Conservation (phyloP, 805 yeast species). For the Ogataea minuta region DNA sequence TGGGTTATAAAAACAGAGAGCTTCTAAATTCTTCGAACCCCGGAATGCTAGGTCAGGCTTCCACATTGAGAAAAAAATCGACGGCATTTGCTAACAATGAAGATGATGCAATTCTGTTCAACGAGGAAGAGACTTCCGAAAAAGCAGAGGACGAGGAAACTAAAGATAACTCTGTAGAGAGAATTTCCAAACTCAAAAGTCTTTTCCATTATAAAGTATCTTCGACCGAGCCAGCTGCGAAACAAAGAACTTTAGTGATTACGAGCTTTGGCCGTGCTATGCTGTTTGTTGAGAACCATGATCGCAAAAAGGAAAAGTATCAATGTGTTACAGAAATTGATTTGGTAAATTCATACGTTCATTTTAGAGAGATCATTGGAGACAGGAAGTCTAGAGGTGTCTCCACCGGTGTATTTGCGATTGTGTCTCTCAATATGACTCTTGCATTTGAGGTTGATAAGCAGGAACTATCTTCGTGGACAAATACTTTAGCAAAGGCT, state of each 20-base stretch:
- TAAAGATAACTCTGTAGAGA: slow-evolving; percentile 16
- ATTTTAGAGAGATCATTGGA: slow-evolving; percentile 57
- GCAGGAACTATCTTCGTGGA: slow-evolving; percentile 55
- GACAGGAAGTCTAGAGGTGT: slow-evolving; percentile 36
- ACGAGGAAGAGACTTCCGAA: slow-evolving; percentile 18
- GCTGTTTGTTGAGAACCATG: slow-evolving; percentile 44
- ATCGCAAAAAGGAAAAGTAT: slow-evolving; percentile 38
- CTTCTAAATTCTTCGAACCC: slow-evolving; percentile 24
- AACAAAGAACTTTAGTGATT: slow-evolving; percentile 50
- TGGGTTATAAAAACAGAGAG: slow-evolving; percentile 46
- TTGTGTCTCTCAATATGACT: slow-evolving; percentile 53
- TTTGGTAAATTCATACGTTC: slow-evolving; percentile 49
- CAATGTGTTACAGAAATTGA: slow-evolving; percentile 54
- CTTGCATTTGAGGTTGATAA: slow-evolving; percentile 57
- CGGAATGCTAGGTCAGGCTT: slow-evolving; percentile 18
- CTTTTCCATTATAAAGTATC: slow-evolving; percentile 26
- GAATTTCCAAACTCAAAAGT: slow-evolving; percentile 28
- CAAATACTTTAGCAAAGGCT: slow-evolving; percentile 49
- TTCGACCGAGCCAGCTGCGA: slow-evolving; percentile 29
- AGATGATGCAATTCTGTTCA: slow-evolving; percentile 30
- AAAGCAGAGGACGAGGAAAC: slow-evolving; percentile 20
- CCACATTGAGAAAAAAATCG: slow-evolving; percentile 9
- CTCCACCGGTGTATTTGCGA: slow-evolving; percentile 50
- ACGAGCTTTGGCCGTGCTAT: slow-evolving; percentile 66
- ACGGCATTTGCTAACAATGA: slow-evolving; percentile 17